Evolutionary conservation across 306 rosid species (phyloP).

Genomic region (Cucurbita maxima): DNA sequence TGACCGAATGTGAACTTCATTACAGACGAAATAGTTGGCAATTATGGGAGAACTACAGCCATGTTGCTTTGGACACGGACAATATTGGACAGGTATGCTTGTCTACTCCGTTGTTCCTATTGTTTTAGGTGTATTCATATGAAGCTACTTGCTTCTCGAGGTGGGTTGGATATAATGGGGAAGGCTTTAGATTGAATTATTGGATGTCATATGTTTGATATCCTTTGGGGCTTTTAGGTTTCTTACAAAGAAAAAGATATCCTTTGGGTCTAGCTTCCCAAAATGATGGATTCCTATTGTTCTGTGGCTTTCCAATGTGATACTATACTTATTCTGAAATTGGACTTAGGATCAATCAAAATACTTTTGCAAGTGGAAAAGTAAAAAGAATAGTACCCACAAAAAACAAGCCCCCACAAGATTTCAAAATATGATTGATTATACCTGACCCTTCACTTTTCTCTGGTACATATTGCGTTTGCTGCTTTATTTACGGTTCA

Average conservation of each 20-base stretch:
- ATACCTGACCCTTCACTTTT: not conserved
- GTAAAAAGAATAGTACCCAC: not conserved
- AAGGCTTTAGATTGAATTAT: not conserved
- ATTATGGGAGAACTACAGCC: slow-evolving; percentile 82
- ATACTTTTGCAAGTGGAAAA: not conserved
- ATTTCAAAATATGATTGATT: not conserved
- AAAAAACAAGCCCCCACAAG: not conserved
- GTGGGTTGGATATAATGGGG: not conserved
- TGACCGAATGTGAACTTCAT: slow-evolving; percentile 24
- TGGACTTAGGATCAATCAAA: not conserved
- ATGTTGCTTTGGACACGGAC: slow-evolving; percentile 75
- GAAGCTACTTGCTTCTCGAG: slow-evolving; percentile 1
- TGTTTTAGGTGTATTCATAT: not conserved
- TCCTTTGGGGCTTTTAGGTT: not conserved
- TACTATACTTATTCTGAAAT: not conserved
- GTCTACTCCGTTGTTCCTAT: not conserved
- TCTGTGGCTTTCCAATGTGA: not conserved
- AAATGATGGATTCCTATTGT: not conserved
- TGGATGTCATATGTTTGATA: not conserved
- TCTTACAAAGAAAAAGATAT: not conserved
- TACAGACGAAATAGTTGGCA: slow-evolving; percentile 90
- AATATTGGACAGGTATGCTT: slow-evolving; percentile 59
- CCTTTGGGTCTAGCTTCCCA: not conserved
- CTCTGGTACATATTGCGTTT: not conserved
- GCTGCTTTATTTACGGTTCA: not conserved